phyloP scores from a whole-genome alignment of 495 filamentous ascomycete species.

The Thozetella sp. region DNA sequence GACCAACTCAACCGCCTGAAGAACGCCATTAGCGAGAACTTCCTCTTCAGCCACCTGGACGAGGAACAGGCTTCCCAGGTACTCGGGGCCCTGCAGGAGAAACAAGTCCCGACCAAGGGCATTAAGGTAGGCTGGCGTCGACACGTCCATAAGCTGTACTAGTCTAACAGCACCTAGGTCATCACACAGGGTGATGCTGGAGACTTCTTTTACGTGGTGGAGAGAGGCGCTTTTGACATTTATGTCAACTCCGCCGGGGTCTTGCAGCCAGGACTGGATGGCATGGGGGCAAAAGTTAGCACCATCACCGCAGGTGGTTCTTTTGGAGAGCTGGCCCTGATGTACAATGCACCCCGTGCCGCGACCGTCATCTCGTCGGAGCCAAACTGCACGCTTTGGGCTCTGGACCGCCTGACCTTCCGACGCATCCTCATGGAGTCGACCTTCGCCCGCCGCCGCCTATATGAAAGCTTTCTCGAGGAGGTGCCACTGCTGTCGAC shows the following conservation, averaged over 20 bases:
- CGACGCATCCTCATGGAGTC: conserved; percentile 98
- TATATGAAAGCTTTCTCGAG: conserved; percentile 98
- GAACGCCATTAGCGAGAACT: conserved; percentile 83
- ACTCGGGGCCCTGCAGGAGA: conserved; percentile 89
- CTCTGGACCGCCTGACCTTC: conserved; percentile 93
- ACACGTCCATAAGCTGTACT: not conserved
- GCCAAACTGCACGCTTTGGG: conserved; percentile 81
- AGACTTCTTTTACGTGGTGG: conserved; percentile 97
- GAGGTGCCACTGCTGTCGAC: conserved; percentile 87
- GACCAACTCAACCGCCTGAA: conserved; percentile 82
- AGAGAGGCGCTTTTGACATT: conserved; percentile 87
- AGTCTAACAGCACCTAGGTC: conserved; percentile 49
- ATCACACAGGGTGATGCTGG: conserved; percentile 95
- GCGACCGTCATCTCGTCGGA: conserved; percentile 90
- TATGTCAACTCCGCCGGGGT: conserved; percentile 83
- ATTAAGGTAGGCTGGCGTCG: conserved; percentile 65
- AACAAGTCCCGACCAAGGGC: conserved; percentile 90
- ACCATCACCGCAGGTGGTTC: conserved; percentile 85
- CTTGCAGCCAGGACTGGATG: conserved; percentile 79
- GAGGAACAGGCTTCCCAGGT: conserved; percentile 89
- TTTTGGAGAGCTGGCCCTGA: conserved; percentile 96
- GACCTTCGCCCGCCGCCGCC: conserved; percentile 90
- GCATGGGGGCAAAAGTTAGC: conserved; percentile 83
- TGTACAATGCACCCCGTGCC: conserved; percentile 99
- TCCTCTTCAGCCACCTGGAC: conserved; percentile 92